A percentile compares a stretch with the other conserved stretches of the same genome.
phyloP scores from a whole-genome alignment of 1,139 yeast genomes.

The Keqinozyma sinolaborantium region DNA sequence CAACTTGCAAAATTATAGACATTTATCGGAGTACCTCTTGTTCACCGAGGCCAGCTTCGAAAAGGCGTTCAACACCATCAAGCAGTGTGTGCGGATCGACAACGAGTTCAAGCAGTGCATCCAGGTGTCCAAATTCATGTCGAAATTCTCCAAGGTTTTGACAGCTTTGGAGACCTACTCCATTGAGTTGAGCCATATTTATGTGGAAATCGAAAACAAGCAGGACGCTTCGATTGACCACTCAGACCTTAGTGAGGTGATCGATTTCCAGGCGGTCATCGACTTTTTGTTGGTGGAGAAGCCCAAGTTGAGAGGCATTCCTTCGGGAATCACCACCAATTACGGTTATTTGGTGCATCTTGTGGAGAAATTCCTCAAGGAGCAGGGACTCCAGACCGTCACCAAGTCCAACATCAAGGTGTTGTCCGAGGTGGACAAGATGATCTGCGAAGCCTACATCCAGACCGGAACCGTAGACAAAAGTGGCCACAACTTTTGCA shows the following conservation, averaged over 20 bases:
- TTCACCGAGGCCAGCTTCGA: conserved; percentile 51
- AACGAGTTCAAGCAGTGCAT: conserved; percentile 63
- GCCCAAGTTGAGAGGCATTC: conserved; percentile 25
- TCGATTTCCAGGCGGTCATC: conserved; percentile 24
- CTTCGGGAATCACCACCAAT: conserved; percentile 22
- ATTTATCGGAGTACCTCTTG: conserved; percentile 40
- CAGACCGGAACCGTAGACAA: conserved; percentile 23
- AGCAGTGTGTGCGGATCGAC: conserved; percentile 65
- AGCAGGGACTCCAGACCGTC: conserved; percentile 5
- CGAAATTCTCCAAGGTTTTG: conserved; percentile 29
- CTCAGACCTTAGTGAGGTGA: conserved; percentile 14
- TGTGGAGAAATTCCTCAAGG: conserved; percentile 12
- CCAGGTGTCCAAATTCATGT: conserved; percentile 40
- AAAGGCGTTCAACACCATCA: conserved; percentile 45
- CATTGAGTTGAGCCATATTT: conserved; percentile 32
- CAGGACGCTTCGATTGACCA: conserved; percentile 11
- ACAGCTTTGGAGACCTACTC: conserved; percentile 43
- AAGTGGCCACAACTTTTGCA: conserved; percentile 32
- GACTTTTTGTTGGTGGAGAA: conserved; percentile 27
- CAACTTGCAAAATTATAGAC: conserved; percentile 26
- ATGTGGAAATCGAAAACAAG: conserved; percentile 14
- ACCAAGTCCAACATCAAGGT: conserved; percentile 14
- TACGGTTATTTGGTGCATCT: conserved; percentile 31
- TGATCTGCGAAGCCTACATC: conserved; percentile 47
- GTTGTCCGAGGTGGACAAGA: conserved; percentile 30